Conservation (phyloP, 306 rosid genomes). For the Dalbergia cultrata region DNA sequence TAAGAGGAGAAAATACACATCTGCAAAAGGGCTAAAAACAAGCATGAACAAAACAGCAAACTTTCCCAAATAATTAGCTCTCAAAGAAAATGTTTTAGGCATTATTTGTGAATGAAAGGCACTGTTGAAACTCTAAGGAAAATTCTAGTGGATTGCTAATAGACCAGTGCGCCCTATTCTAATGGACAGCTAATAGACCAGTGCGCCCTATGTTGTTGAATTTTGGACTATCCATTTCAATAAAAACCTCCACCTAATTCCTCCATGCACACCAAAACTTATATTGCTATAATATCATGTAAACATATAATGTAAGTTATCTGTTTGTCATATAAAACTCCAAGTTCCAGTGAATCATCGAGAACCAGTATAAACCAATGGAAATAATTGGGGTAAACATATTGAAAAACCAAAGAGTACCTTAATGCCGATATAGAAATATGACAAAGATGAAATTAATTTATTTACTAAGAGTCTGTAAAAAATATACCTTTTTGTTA, state of each 20-base stretch:
- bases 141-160: background rate
- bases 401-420: conserved; percentile 10
- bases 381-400: background rate
- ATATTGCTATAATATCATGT: conserved; percentile 3
- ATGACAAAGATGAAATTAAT: background rate
- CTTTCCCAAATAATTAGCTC: background rate
- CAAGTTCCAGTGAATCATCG: conserved; percentile 7
- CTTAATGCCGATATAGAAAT: background rate
- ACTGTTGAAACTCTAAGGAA: no score
- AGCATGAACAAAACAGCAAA: background rate
- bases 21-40: background rate
- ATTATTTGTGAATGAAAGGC: no score
- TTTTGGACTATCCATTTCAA: conserved; percentile 20
- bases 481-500: conserved; percentile 65
- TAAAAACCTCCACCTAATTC: background rate
- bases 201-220: background rate
- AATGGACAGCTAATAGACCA: no score
- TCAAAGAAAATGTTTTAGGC: conserved; percentile 3
- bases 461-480: background rate
- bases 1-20: background rate
- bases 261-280: conserved; percentile 15
- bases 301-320: background rate
- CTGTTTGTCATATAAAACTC: background rate
- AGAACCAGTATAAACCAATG: background rate
- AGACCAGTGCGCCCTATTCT: no score